These are phyloP conservation scores for Malus hybrid DNA, from an alignment of 331 rosid genomes.

Conservation along the genomic window DNA sequence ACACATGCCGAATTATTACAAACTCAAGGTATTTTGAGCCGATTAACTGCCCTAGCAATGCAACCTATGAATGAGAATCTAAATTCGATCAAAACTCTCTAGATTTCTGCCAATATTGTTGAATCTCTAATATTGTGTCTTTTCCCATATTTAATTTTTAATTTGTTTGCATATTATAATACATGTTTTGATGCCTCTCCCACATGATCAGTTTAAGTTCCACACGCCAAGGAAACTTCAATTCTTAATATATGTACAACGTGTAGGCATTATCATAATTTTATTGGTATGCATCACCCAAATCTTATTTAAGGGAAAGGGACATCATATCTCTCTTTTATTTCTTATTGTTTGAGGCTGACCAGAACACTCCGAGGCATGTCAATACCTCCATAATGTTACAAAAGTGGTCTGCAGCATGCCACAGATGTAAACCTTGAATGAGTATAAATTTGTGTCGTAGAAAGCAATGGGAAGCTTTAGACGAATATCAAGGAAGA, in stretches of 20 bases:
- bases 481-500: too few species aligned
- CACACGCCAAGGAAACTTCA: conserved; percentile 47
- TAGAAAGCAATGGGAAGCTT: too few species aligned
- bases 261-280: conserved; percentile 10
- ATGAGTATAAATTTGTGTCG: too few species aligned
- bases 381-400: not conserved
- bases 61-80: not conserved
- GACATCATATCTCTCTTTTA: not conserved
- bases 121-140: not conserved
- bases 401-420: not conserved
- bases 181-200: not conserved
- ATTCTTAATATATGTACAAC: conserved; percentile 3
- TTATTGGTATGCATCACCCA: not conserved
- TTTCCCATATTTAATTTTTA: not conserved
- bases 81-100: not conserved
- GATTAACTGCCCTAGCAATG: not conserved
- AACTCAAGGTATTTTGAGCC: too few species aligned
- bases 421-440: not conserved
- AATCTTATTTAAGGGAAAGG: not conserved
- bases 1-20: too few species aligned
- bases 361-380: not conserved
- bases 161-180: not conserved
- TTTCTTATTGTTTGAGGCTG: not conserved
- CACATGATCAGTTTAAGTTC: conserved; percentile 19
- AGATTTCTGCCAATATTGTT: not conserved